A percentile compares a stretch with the other conserved stretches of the same genome.
Evolutionary conservation across 805 yeast genomes (phyloP).

Genomic region (Kregervanrija pseudodelftensis): DNA sequence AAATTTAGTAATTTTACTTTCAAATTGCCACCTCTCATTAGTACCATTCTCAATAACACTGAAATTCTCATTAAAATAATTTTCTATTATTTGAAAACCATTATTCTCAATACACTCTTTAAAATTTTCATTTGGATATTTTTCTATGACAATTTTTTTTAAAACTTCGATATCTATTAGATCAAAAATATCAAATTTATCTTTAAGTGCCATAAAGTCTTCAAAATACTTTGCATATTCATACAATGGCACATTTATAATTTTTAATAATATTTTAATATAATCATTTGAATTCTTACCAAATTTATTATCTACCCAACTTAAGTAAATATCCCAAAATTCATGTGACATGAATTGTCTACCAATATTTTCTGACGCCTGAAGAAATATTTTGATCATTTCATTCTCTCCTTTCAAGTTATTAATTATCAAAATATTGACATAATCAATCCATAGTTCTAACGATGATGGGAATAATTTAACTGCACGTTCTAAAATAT

Average conservation of each 20-base stretch:
- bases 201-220: constrained; percentile 34
- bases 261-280: constrained; percentile 34
- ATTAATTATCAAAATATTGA: constrained; percentile 43
- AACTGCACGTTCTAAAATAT: constrained; percentile 37
- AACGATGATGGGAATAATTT: constrained; percentile 47
- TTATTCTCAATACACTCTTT: constrained; percentile 11
- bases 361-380: constrained; percentile 51
- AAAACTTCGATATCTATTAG: constrained; percentile 25
- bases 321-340: constrained; percentile 75
- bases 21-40: constrained; percentile 62
- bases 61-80: constrained; percentile 37
- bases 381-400: constrained; percentile 37
- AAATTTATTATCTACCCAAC: constrained; percentile 40
- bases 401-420: constrained; percentile 23
- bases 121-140: constrained; percentile 3
- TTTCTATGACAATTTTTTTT: constrained; percentile 20
- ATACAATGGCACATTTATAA: constrained; percentile 64
- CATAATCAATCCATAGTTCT: constrained; percentile 65
- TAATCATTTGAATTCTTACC: constrained; percentile 32
- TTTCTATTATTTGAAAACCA: constrained; percentile 29
- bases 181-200: constrained; percentile 28
- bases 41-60: constrained; percentile 44
- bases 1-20: constrained; percentile 51
- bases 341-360: constrained; percentile 68
- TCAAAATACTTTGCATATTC: constrained; percentile 77